A percentile compares a stretch with the other conserved stretches of the same genome.
Conservation (phyloP, 441 rosid genomes). For the Erodium texanum region DNA sequence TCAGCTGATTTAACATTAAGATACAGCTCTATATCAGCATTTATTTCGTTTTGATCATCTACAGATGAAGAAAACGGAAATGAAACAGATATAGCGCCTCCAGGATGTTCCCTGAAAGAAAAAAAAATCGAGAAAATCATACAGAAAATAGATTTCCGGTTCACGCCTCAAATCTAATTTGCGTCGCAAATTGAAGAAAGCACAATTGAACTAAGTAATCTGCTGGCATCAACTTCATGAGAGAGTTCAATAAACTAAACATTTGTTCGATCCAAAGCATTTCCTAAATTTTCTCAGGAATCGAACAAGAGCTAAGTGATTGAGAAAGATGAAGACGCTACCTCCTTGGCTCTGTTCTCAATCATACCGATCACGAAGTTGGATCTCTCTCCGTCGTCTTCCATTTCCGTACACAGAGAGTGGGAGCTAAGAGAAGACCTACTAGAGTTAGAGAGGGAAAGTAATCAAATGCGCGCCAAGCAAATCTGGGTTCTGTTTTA, state of each 20-base stretch:
- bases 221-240: background rate
- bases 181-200: background rate
- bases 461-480: slow-evolving; percentile 5
- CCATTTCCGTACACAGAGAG: slow-evolving; percentile 40
- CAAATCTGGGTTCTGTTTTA: background rate
- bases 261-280: background rate
- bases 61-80: background rate
- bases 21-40: background rate
- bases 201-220: background rate
- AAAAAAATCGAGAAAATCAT: background rate
- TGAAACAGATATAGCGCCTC: background rate
- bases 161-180: background rate
- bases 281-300: slow-evolving; percentile 20
- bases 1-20: background rate
- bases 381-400: slow-evolving; percentile 82
- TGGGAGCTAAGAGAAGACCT: slow-evolving; percentile 8
- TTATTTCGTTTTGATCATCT: background rate
- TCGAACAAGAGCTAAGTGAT: slow-evolving; percentile 22
- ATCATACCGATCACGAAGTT: slow-evolving; percentile 77
- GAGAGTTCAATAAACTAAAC: background rate
- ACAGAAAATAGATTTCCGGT: slow-evolving; percentile 1
- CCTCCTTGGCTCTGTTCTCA: slow-evolving; percentile 99
- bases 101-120: background rate
- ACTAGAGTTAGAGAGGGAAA: background rate
- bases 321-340: slow-evolving; percentile 19